phyloP scores from a whole-genome alignment of 208 protist species.

The Acanthamoeba rhysodes region DNA sequence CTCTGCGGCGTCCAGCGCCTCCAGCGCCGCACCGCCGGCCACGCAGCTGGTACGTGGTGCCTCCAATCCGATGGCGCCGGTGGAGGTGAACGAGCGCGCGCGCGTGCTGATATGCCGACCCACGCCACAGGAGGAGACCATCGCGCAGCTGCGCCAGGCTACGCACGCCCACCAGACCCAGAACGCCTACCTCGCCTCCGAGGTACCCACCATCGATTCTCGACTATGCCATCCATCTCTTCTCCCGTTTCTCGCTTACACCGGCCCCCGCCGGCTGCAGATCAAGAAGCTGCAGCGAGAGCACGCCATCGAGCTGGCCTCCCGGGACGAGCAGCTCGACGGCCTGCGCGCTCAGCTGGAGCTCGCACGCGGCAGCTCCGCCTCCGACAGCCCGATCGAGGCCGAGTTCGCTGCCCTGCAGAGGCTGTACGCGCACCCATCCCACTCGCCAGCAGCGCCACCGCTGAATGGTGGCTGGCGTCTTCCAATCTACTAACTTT shows the following conservation, averaged over 20 bases:
- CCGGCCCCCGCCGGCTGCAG: not conserved
- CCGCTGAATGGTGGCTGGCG: too few species aligned
- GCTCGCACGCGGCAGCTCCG: not conserved
- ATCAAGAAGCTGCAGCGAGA: slow-evolving; percentile 28
- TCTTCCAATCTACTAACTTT: too few species aligned
- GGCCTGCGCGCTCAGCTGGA: slow-evolving; percentile 6
- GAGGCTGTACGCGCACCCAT: not conserved
- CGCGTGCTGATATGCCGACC: not conserved
- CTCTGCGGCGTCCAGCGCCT: not conserved
- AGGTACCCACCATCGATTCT: not conserved
- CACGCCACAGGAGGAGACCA: not conserved
- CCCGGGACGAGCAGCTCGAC: not conserved
- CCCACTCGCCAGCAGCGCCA: too few species aligned
- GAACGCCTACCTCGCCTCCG: slow-evolving; percentile 50
- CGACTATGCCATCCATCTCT: not conserved
- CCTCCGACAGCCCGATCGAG: not conserved
- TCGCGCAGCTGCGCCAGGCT: slow-evolving; percentile 33
- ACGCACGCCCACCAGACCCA: slow-evolving; percentile 58
- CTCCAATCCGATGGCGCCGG: not conserved
- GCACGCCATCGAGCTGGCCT: slow-evolving; percentile 4
- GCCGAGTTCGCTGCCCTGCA: slow-evolving; percentile 1
- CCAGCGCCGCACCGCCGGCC: not conserved
- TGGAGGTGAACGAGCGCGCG: not conserved
- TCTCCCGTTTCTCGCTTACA: not conserved
- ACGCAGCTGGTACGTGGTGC: not conserved